Evolutionary conservation across 768 basidiomycete genomes (phyloP).

Genomic region (Collybia sp.): DNA sequence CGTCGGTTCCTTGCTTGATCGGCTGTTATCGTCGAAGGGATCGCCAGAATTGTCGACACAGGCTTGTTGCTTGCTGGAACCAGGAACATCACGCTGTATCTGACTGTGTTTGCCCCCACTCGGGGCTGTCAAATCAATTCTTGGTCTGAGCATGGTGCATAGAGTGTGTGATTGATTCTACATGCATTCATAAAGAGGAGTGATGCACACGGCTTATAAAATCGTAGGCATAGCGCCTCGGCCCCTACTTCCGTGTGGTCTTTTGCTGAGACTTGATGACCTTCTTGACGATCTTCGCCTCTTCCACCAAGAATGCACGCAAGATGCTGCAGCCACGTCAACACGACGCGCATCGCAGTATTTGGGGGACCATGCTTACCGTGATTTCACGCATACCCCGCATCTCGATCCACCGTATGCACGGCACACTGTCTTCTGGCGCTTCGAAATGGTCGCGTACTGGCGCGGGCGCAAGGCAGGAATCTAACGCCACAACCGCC

Average conservation of each 20-base stretch:
- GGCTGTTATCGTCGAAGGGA: too few relatives aligned
- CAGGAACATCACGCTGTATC: too few relatives aligned
- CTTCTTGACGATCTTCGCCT: slow-evolving; percentile 99
- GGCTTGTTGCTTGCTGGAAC: too few relatives aligned
- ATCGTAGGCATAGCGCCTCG: slow-evolving; percentile 3
- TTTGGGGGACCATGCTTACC: slow-evolving; percentile 44
- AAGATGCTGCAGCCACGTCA: slow-evolving; percentile 63
- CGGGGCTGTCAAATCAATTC: background rate
- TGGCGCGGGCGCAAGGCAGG: slow-evolving; percentile 94
- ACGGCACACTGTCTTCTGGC: slow-evolving; percentile 92
- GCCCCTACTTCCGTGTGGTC: slow-evolving; percentile 29
- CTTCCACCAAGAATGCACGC: slow-evolving; percentile 97
- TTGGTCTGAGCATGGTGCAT: slow-evolving; percentile 11
- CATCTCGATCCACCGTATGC: slow-evolving; percentile 99
- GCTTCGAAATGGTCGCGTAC: slow-evolving; percentile 95
- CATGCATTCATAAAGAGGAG: slow-evolving; percentile 22
- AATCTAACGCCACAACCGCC: slow-evolving; percentile 43
- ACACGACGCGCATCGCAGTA: background rate
- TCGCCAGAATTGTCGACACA: too few relatives aligned
- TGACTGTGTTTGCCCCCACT: background rate
- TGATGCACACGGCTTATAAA: slow-evolving; percentile 14
- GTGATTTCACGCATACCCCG: slow-evolving; percentile 91
- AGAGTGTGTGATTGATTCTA: slow-evolving; percentile 6
- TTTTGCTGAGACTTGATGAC: slow-evolving; percentile 92
- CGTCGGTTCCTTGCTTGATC: too few relatives aligned